Base-by-base conservation (phyloP, 2,329 filamentous ascomycete genomes). In the Neonectria sp. region DNA sequence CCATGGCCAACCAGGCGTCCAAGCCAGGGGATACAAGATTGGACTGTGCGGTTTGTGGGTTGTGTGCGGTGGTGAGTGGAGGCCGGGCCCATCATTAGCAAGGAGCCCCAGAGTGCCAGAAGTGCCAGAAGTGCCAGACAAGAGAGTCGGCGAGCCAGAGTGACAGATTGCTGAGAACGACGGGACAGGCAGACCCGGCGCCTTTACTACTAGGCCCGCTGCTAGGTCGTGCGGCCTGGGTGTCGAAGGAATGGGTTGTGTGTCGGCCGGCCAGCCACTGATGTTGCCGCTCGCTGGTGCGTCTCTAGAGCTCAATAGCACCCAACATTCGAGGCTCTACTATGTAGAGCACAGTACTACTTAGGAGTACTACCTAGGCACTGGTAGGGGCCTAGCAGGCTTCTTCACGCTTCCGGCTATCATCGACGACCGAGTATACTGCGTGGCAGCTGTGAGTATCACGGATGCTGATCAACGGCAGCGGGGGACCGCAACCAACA, bases 161-260 rank as follows among this genome's bases (percentile, higher is more conserved):
- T n/a, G 37, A 6, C 13, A 37, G 15, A 17, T 37, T 37, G 35
- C 35, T 37, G 6, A 15, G 35, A 37, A 37, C 15, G 35, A 37
- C 35, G 35, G 15, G 15, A 37, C 35, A 37, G 11, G 17, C 13
- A 37, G 6, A n/a, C 37, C 37, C 15, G 15, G 15, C 15, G 15
- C 37, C 37, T n/a, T 40, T 17, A 12, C 11, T 24, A 12, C 31
- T 35, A 53, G 35, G 45, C 57, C 33, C 31, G n/a, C 40, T 49
- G 27, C 48, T 53, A 24, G 27, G 27, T 45, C 24, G 21, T 33
- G 31, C 45, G 33, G 45, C 45, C 7, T 40, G 48, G 55, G 56
- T 31, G 33, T 57, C 33, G 35, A 45, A 55, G 63, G 63, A 65
- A 65, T 65, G 57, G 56, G 51, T 43, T 55, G 31, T 55, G 31